These are phyloP conservation scores for Nemania sp. DNA, from an alignment of 2,329 filamentous ascomycete genomes.

Conservation along the genomic window DNA sequence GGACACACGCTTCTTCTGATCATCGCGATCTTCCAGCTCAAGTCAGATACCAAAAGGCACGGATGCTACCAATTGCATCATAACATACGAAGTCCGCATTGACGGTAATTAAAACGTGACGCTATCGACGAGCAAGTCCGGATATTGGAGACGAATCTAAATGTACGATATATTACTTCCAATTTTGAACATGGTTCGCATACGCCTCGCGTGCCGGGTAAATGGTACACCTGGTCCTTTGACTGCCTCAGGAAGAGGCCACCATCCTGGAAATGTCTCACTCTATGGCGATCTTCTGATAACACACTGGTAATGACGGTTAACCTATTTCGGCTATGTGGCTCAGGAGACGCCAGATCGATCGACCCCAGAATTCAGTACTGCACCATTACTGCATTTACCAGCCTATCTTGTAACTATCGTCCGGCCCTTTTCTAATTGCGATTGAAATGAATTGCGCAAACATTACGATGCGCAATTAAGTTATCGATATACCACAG, in stretches of 20 bases:
- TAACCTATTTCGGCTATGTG: not conserved
- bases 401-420: no score
- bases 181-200: not conserved
- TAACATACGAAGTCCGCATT: conserved; percentile 6
- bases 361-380: not conserved
- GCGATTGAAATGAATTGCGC: no score
- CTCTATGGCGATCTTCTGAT: not conserved
- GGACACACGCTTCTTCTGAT: conserved; percentile 7
- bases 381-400: no score
- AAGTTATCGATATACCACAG: no score
- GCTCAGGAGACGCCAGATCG: not conserved
- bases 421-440: no score
- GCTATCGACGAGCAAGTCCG: conserved; percentile 3
- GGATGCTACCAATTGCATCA: conserved; percentile 22
- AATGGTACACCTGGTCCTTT: conserved; percentile 10
- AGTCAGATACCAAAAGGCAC: conserved; percentile 1
- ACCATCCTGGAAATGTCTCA: conserved; percentile 13
- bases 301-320: not conserved
- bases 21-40: conserved; percentile 2
- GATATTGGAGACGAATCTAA: conserved; percentile 8
- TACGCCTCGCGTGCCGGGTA: conserved; percentile 13
- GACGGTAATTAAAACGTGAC: conserved; percentile 11
- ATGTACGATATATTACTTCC: conserved; percentile 22
- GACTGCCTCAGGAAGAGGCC: not conserved
- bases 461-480: no score